Evolutionary conservation across 192 early-diverging fungal species (phyloP).

Genomic region (Glomus cerebriforme): DNA sequence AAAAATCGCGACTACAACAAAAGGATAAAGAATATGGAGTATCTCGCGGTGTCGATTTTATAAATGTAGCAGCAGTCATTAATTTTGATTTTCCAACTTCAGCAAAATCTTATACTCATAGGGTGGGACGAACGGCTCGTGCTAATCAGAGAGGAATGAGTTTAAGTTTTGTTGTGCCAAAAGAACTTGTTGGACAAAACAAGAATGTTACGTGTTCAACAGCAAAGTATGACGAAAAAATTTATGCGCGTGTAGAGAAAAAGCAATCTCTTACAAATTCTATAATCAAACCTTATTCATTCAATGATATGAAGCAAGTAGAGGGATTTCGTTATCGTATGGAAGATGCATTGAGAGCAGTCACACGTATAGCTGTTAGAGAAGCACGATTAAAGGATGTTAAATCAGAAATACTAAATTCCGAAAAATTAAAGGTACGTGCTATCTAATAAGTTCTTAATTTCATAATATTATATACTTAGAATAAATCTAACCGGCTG

Average conservation of each 20-base stretch:
- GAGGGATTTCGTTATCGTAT: slow-evolving; percentile 92
- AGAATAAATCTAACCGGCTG: not conserved
- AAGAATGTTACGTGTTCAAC: slow-evolving; percentile 35
- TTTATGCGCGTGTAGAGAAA: slow-evolving; percentile 75
- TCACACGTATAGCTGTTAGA: slow-evolving; percentile 75
- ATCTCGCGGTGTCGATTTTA: slow-evolving; percentile 95
- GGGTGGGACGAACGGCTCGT: slow-evolving; percentile 93
- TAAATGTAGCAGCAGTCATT: slow-evolving; percentile 88
- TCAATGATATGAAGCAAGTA: slow-evolving; percentile 88
- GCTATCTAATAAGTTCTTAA: not conserved
- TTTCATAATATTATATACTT: not conserved
- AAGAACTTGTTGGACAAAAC: slow-evolving; percentile 44
- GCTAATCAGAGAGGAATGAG: slow-evolving; percentile 89
- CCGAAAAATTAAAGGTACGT: slow-evolving; percentile 84
- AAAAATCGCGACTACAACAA: slow-evolving; percentile 50
- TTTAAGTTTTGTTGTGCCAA: slow-evolving; percentile 77
- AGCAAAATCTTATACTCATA: slow-evolving; percentile 86
- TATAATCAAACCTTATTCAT: slow-evolving; percentile 76
- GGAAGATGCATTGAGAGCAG: slow-evolving; percentile 79
- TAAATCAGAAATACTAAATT: slow-evolving; percentile 92
- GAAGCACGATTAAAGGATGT: slow-evolving; percentile 96
- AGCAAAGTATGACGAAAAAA: slow-evolving; percentile 59
- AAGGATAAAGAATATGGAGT: slow-evolving; percentile 92
- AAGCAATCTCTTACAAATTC: slow-evolving; percentile 57
- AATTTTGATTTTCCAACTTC: slow-evolving; percentile 96